These are phyloP conservation scores for Teunomyces kruisii DNA, from an alignment of 805 yeast genomes.

Conservation along the genomic window DNA sequence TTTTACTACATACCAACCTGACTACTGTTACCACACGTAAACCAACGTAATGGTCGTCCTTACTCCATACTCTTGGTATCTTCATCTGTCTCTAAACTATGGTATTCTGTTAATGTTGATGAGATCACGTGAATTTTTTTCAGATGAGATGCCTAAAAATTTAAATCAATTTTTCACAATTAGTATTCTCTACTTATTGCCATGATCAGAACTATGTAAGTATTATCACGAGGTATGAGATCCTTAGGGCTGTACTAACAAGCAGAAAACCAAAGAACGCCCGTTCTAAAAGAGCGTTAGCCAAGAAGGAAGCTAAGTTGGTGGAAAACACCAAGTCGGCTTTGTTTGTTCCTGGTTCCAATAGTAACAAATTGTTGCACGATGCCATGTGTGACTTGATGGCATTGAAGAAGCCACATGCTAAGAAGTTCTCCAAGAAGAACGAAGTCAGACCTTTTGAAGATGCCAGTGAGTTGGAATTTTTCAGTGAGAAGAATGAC, in stretches of 20 bases:
- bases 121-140: background rate
- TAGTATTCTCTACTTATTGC: background rate
- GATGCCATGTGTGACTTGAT: conserved; percentile 87
- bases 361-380: conserved; percentile 74
- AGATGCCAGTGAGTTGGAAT: conserved; percentile 80
- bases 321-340: conserved; percentile 90
- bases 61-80: background rate
- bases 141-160: conserved; percentile 4
- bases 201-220: conserved; percentile 42
- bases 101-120: background rate
- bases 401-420: conserved; percentile 87
- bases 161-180: conserved; percentile 2
- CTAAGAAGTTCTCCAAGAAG: conserved; percentile 83
- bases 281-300: conserved; percentile 91
- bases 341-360: conserved; percentile 85
- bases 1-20: background rate
- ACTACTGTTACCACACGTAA: no score
- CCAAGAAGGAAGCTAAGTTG: conserved; percentile 81
- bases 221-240: conserved; percentile 4
- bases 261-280: conserved; percentile 84
- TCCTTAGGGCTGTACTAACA: conserved; percentile 14
- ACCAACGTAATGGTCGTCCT: background rate
- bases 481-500: conserved; percentile 94
- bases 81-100: background rate
- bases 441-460: conserved; percentile 92